Base-by-base conservation (phyloP, 768 basidiomycete genomes). In the Rhodotorula diobovata region DNA sequence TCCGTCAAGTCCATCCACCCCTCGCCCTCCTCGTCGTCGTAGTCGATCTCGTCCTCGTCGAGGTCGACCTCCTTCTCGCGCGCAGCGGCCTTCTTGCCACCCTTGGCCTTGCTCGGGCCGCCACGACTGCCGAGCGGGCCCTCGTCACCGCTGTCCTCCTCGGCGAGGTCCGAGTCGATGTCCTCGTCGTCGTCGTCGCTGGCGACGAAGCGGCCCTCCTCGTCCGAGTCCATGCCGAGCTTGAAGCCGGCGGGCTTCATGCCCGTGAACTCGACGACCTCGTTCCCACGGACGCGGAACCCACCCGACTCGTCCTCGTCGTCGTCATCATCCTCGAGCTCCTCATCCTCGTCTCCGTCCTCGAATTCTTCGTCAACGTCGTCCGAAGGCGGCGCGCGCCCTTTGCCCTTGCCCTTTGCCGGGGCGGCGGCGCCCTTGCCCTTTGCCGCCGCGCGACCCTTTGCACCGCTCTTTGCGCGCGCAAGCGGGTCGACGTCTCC, bases 121-220 rank as follows among this genome's bases (percentile, higher is more conserved):
- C 45, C 45, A 21, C 45, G 45, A 16, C 45, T 15, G 45, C 23
- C 25, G 48, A 50, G 48, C 48, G 48, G 48, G 25, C 48, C 48
- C 48, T 93, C 90, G 67, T 87, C 87, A 45, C 91, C 78, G 90
- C 89, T 71, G 71, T 76, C 3, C 25, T 59, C 58, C 16, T 59
- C 58, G 14, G 90, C 91, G 71, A 84, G 87, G 76, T 93, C 92
- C 72, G 87, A 89, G 70, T 91, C 89, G 56, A 93, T 85, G 70
- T 93, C 90, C 77, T 93, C 90, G 77, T 93, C 91, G 72, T 93
- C 89, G 1, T 81, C 86, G 70, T 85, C 86, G 45, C 83, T 73
- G 6, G 81, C 68, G 57, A 77, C 72, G 21, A 77, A 80, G 14
- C 77, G 71, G 21, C 79, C 80, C 25, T 78, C 81, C 32, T 77